Conservation (phyloP, 306 rosid species). For the Aeschynomene evenia region DNA sequence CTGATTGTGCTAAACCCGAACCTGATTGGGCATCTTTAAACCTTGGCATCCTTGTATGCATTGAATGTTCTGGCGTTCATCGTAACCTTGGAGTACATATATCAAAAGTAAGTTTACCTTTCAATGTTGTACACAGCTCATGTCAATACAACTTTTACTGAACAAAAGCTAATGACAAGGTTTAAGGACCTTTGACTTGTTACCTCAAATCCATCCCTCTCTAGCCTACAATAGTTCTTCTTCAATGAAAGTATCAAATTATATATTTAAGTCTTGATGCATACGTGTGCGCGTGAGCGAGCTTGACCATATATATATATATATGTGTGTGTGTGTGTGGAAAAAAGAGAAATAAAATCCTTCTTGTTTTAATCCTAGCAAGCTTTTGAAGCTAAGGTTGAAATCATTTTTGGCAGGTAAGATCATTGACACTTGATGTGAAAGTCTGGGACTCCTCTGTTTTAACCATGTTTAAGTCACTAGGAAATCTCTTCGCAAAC, state of each 20-base stretch:
- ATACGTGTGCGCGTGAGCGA: background rate
- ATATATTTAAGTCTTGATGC: background rate
- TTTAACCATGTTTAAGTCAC: constrained; percentile 57
- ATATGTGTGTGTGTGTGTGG: no score
- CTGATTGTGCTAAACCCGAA: constrained; percentile 84
- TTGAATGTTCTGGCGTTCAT: constrained; percentile 84
- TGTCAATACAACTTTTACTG: constrained; percentile 19
- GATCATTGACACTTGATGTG: constrained; percentile 85
- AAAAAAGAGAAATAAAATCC: constrained; percentile 3
- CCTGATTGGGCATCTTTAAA: constrained; percentile 92
- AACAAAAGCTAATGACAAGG: constrained; percentile 5
- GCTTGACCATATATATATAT: no score
- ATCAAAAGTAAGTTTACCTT: constrained; percentile 58
- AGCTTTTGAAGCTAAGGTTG: constrained; percentile 31
- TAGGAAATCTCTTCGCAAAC: constrained; percentile 65
- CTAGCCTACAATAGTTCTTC: background rate
- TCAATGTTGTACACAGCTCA: constrained; percentile 14
- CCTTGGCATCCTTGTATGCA: constrained; percentile 81
- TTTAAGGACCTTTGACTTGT: constrained; percentile 21
- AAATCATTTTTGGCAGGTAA: constrained; percentile 52
- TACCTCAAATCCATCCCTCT: constrained; percentile 14
- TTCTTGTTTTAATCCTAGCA: constrained; percentile 9
- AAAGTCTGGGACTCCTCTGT: constrained; percentile 78
- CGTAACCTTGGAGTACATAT: constrained; percentile 91
- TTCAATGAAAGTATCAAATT: background rate